These are phyloP conservation scores for Fusarium mundagurra DNA, from an alignment of 2,329 filamentous ascomycete species.

Conservation along the genomic window DNA sequence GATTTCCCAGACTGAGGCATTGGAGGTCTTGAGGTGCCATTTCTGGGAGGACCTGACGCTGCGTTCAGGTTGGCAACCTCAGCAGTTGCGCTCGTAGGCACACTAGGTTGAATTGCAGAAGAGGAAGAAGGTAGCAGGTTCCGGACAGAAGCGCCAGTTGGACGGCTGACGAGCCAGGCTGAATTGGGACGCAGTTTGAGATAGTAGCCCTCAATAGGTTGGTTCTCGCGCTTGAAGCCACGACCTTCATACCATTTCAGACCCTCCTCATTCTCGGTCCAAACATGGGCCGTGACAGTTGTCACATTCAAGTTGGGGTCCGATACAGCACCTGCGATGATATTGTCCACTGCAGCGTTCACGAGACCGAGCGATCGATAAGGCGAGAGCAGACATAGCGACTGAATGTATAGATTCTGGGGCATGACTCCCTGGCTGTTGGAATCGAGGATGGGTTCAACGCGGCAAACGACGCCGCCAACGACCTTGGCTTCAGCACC, in stretches of 20 bases:
- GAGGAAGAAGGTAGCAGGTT: slow-evolving; percentile 36
- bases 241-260: slow-evolving; percentile 69
- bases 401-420: slow-evolving; percentile 71
- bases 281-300: slow-evolving; percentile 71
- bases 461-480: slow-evolving; percentile 70
- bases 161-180: slow-evolving; percentile 67
- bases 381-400: slow-evolving; percentile 69
- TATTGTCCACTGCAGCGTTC: slow-evolving; percentile 64
- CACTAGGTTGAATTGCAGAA: slow-evolving; percentile 13
- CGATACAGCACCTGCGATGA: slow-evolving; percentile 53
- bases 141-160: slow-evolving; percentile 47
- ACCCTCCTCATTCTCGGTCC: slow-evolving; percentile 72
- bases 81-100: slow-evolving; percentile 44
- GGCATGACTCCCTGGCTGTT: slow-evolving; percentile 26
- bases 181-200: slow-evolving; percentile 68
- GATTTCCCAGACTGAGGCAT: slow-evolving; percentile 53
- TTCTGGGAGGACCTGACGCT: slow-evolving; percentile 37
- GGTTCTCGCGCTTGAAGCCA: slow-evolving; percentile 62
- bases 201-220: slow-evolving; percentile 68
- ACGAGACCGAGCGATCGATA: slow-evolving; percentile 70
- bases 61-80: slow-evolving; percentile 47
- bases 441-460: slow-evolving; percentile 56
- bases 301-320: slow-evolving; percentile 52
- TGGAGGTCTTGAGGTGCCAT: slow-evolving; percentile 35
- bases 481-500: slow-evolving; percentile 60